phyloP scores from a whole-genome alignment of 805 yeast genomes.

The Tetrapisispora arboricola region DNA sequence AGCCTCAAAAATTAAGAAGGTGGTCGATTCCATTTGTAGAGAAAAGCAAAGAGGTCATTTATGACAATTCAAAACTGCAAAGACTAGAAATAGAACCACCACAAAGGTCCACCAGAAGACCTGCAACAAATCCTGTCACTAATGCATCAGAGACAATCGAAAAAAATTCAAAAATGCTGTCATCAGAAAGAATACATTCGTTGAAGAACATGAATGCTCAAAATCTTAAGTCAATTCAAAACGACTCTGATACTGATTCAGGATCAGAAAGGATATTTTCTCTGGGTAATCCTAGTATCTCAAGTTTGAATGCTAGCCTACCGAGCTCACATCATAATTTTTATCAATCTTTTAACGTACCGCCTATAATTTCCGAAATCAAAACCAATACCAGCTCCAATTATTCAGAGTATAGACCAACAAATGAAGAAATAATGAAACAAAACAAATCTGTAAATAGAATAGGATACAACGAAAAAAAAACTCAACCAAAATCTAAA shows the following conservation, averaged over 20 bases:
- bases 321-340: background rate
- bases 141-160: background rate
- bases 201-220: too few species aligned
- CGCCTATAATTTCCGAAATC: background rate
- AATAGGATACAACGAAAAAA: background rate
- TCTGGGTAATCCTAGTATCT: background rate
- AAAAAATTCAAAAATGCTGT: too few species aligned
- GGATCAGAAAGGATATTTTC: conserved; percentile 2
- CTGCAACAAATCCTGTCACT: background rate
- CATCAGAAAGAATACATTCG: conserved; percentile 1
- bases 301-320: background rate
- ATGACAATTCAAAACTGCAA: background rate
- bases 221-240: too few species aligned
- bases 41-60: background rate
- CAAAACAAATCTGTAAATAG: background rate
- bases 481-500: too few species aligned
- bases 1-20: background rate
- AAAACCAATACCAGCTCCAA: background rate
- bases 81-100: background rate
- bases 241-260: too few species aligned
- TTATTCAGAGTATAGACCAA: background rate
- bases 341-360: background rate
- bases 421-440: background rate
- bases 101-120: conserved; percentile 1
- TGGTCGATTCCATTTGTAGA: background rate